Evolutionary conservation across 2,329 filamentous ascomycete genomes (phyloP).

Genomic region (Colletotrichum sidae): DNA sequence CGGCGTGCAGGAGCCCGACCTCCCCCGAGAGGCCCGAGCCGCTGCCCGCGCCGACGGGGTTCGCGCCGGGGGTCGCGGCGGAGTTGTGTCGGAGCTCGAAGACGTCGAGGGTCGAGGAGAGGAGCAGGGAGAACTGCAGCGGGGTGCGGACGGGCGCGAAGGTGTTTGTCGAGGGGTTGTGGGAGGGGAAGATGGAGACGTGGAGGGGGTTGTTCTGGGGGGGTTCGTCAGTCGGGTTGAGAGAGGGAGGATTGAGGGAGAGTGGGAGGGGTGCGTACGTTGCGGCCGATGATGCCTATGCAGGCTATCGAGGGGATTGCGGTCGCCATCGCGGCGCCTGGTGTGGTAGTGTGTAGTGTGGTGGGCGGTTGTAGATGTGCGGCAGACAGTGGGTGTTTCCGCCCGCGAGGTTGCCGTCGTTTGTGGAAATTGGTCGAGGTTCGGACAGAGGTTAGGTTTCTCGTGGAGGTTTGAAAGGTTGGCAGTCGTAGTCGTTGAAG

Average conservation of each 20-base stretch:
- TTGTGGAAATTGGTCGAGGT: conserved; percentile 7
- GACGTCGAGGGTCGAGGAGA: conserved; percentile 92
- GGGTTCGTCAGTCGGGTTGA: conserved; percentile 24
- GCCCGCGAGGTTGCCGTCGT: background rate
- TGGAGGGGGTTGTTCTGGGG: conserved; percentile 94
- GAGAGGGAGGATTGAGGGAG: background rate
- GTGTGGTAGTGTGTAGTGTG: conserved; percentile 1
- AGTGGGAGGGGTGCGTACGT: conserved; percentile 69
- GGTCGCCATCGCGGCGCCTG: conserved; percentile 60
- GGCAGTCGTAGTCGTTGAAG: too few relatives aligned
- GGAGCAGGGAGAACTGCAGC: conserved; percentile 92
- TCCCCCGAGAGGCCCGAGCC: conserved; percentile 76
- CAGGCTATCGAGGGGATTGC: conserved; percentile 87
- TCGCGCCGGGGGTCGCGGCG: conserved; percentile 60
- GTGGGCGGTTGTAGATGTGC: background rate
- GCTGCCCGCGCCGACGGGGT: conserved; percentile 6
- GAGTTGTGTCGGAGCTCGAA: conserved; percentile 87
- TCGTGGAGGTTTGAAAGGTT: too few relatives aligned
- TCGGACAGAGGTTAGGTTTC: background rate
- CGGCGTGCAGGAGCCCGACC: conserved; percentile 89
- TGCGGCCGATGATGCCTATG: conserved; percentile 92
- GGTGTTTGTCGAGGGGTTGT: conserved; percentile 66
- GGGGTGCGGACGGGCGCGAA: conserved; percentile 72
- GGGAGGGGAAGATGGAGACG: conserved; percentile 87
- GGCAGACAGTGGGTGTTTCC: background rate